Evolutionary conservation across 2,329 filamentous ascomycete genomes (phyloP).

Genomic region (Exophiala sp.): DNA sequence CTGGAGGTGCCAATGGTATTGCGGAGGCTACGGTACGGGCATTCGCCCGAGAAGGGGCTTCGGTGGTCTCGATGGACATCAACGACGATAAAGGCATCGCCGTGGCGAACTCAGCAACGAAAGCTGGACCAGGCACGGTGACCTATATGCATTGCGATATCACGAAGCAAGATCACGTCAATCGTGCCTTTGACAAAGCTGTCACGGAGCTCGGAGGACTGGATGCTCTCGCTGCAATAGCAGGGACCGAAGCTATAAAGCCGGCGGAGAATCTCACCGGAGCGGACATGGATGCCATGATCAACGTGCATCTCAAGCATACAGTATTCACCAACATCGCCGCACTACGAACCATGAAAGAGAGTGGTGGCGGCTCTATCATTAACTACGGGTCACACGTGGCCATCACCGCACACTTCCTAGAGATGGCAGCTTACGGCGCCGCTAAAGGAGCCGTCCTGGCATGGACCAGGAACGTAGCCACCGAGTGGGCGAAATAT

Average conservation of each 20-base stretch:
- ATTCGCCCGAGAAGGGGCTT: slow-evolving; percentile 38
- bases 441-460: neutral
- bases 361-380: neutral
- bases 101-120: neutral
- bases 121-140: neutral
- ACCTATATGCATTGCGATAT: neutral
- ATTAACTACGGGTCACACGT: neutral
- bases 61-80: slow-evolving; percentile 37
- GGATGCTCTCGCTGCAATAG: neutral
- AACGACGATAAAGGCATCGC: neutral
- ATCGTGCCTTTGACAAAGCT: neutral
- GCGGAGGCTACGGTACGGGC: slow-evolving; percentile 37
- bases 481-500: neutral
- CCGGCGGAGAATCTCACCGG: neutral
- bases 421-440: neutral
- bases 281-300: neutral
- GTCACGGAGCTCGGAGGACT: neutral
- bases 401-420: neutral
- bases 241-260: neutral
- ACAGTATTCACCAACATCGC: neutral
- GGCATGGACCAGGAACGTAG: neutral
- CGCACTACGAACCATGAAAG: neutral
- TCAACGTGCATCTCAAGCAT: neutral
- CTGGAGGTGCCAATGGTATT: slow-evolving; percentile 33
- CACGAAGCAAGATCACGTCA: neutral